These are phyloP conservation scores for Phytopythium delawarense DNA, from an alignment of 352 stramenopile genomes.

Conservation along the genomic window DNA sequence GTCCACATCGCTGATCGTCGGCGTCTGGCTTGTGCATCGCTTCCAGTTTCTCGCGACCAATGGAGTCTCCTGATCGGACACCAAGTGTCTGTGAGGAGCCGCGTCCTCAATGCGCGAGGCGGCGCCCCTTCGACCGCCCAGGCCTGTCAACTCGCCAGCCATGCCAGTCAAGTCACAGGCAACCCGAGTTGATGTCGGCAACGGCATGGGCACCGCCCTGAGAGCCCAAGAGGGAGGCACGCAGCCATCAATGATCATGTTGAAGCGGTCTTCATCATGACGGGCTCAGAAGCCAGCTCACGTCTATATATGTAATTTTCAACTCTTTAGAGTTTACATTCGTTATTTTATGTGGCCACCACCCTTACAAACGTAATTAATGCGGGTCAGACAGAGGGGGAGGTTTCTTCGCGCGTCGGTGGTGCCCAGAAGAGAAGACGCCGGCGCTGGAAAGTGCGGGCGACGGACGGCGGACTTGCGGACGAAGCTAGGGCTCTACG, in stretches of 20 bases:
- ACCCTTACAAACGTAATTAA: not conserved
- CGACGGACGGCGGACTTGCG: not conserved
- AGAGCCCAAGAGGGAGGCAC: no score
- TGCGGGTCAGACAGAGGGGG: not conserved
- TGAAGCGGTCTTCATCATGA: no score
- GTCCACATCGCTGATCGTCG: no score
- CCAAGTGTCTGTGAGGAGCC: not conserved
- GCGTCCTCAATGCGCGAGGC: not conserved
- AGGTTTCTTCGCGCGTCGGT: not conserved
- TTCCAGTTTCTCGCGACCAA: no score
- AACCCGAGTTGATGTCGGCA: not conserved
- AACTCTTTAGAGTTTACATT: not conserved
- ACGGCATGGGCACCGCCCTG: no score
- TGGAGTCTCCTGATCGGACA: no score
- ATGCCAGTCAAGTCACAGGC: not conserved
- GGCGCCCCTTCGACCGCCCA: not conserved
- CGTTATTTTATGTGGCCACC: not conserved
- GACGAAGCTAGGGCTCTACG: no score
- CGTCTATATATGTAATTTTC: not conserved
- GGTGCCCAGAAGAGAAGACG: conserved; percentile 2
- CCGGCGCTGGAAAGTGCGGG: not conserved
- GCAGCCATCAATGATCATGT: no score
- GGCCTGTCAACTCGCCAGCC: not conserved
- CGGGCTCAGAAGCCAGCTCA: not conserved
- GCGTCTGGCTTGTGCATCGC: no score